Conservation (phyloP, 2,329 filamentous ascomycete species). For the Simplicillium aogashimaense region DNA sequence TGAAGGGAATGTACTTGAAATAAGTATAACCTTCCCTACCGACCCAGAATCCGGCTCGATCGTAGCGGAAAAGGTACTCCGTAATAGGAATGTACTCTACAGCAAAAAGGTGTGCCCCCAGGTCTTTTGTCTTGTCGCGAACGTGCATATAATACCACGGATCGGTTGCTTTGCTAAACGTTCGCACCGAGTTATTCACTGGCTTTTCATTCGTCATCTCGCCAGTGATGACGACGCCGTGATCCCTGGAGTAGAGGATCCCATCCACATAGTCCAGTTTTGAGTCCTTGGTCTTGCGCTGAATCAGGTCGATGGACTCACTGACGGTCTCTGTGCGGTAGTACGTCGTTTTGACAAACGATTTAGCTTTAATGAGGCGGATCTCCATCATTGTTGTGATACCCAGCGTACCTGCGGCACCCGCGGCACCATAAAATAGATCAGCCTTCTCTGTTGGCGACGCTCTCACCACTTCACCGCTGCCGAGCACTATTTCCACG, state of each 20-base stretch:
- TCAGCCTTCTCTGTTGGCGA: constrained; percentile 34
- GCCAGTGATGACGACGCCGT: constrained; percentile 59
- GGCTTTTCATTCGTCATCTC: constrained; percentile 45
- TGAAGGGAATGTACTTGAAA: constrained; percentile 57
- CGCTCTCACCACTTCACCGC: constrained; percentile 51
- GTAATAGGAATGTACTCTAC: constrained; percentile 54
- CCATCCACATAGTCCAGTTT: constrained; percentile 64
- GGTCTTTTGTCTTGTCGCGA: constrained; percentile 28
- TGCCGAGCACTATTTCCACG: constrained; percentile 61
- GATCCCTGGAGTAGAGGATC: constrained; percentile 52
- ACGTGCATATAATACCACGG: constrained; percentile 74
- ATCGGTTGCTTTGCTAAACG: constrained; percentile 48
- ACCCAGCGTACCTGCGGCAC: constrained; percentile 59
- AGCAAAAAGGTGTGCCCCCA: constrained; percentile 10
- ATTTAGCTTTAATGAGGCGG: constrained; percentile 47
- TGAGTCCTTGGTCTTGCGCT: constrained; percentile 30
- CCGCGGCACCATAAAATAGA: constrained; percentile 56
- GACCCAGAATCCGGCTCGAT: constrained; percentile 68
- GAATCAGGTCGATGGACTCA: constrained; percentile 37
- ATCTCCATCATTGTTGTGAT: constrained; percentile 59
- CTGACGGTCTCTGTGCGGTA: constrained; percentile 38
- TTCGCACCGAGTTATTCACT: constrained; percentile 32
- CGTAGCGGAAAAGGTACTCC: constrained; percentile 70
- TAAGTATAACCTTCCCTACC: constrained; percentile 56
- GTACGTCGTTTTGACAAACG: constrained; percentile 55